Percentiles rank a stretch among this genome's conserved stretches.
phyloP scores from a whole-genome alignment of 257 asterid species.

The Lavandula angustifolia region DNA sequence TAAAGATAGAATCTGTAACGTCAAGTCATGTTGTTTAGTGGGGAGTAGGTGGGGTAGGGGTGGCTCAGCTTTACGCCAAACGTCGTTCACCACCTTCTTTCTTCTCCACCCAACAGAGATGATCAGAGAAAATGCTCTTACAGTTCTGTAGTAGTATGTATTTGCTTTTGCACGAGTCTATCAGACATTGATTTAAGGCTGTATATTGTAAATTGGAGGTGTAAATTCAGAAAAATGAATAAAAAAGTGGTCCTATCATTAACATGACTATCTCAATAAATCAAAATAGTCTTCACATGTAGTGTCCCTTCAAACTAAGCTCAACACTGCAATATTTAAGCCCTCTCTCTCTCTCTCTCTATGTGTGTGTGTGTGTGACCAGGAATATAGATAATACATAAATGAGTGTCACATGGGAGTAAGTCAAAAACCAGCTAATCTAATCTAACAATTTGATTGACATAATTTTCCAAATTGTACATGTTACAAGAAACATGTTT shows the following conservation, averaged over 20 bases:
- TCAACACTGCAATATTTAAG: neutral
- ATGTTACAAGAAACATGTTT: constrained; percentile 29
- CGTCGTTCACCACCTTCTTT: neutral
- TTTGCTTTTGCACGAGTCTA: too few species aligned
- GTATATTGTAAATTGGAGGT: too few species aligned
- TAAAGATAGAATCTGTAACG: constrained; percentile 49
- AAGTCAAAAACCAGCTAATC: constrained; percentile 6
- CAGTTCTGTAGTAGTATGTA: too few species aligned
- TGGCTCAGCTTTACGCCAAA: constrained; percentile 16
- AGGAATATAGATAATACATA: neutral
- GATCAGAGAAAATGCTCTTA: too few species aligned
- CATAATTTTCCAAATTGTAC: constrained; percentile 30
- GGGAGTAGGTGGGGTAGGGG: neutral
- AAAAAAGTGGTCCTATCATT: constrained; percentile 31
- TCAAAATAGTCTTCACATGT: constrained; percentile 37
- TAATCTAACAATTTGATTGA: constrained; percentile 20
- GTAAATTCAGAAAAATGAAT: too few species aligned
- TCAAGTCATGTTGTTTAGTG: constrained; percentile 48
- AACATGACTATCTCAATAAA: constrained; percentile 34
- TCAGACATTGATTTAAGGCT: too few species aligned
- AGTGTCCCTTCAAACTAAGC: constrained; percentile 6
- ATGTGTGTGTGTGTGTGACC: neutral
- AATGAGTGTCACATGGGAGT: neutral
- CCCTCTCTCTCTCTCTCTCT: neutral
- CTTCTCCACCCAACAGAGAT: too few species aligned